A percentile compares a stretch with the other conserved stretches of the same genome.
Conservation (phyloP, 129 eudicot species). For the Gnaphalium uliginosum region DNA sequence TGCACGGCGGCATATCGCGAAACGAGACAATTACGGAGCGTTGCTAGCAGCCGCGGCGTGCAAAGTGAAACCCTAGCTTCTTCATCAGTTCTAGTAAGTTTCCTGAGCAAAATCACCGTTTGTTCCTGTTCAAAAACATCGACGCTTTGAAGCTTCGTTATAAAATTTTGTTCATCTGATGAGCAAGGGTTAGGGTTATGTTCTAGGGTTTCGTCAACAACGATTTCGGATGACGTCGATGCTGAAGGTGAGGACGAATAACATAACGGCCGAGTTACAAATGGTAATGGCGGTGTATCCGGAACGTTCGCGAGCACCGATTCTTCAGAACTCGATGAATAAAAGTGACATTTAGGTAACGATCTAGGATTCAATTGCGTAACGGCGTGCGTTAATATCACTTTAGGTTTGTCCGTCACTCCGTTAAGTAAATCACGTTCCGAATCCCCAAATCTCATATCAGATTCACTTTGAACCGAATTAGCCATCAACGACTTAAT, state of each 20-base stretch:
- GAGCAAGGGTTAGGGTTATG: constrained; percentile 11
- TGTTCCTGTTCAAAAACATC: constrained; percentile 80
- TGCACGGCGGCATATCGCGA: constrained; percentile 63
- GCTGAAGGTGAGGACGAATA: constrained; percentile 59
- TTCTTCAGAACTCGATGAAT: constrained; percentile 78
- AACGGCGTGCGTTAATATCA: constrained; percentile 52
- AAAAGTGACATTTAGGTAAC: constrained; percentile 29
- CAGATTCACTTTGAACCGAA: constrained; percentile 16
- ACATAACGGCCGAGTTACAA: constrained; percentile 70
- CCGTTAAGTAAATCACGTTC: constrained; percentile 62
- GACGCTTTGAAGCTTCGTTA: constrained; percentile 44
- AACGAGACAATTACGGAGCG: constrained; percentile 44
- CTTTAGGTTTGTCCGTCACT: constrained; percentile 53
- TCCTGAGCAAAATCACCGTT: constrained; percentile 55
- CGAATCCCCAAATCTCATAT: constrained; percentile 43
- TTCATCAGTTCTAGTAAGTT: constrained; percentile 60
- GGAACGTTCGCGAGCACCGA: constrained; percentile 74
- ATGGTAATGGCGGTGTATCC: constrained; percentile 65
- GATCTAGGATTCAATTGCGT: constrained; percentile 60
- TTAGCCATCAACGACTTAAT: constrained; percentile 33
- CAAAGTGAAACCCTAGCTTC: constrained; percentile 61
- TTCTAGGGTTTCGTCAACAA: constrained; percentile 31
- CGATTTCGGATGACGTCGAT: constrained; percentile 59
- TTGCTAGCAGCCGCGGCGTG: constrained; percentile 49
- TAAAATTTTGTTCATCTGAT: constrained; percentile 50